These are phyloP conservation scores for Fusarium nurragi DNA, from an alignment of 2,329 filamentous ascomycete genomes.

Conservation along the genomic window DNA sequence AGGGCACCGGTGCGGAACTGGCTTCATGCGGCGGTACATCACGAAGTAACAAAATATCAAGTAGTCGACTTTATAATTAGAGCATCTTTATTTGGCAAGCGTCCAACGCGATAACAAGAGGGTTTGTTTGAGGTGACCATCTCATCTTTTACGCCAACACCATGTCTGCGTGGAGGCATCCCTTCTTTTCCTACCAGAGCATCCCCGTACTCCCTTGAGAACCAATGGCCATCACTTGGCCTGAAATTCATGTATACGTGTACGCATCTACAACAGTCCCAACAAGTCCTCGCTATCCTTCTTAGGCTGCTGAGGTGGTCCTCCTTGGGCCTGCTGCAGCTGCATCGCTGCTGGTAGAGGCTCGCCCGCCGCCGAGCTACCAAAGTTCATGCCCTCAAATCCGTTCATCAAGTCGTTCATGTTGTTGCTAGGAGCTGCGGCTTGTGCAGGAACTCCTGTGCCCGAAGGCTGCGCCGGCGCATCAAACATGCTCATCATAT, in stretches of 20 bases:
- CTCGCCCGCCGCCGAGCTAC: slow-evolving; percentile 63
- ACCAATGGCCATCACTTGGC: slow-evolving; percentile 19
- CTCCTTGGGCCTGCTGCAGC: slow-evolving; percentile 53
- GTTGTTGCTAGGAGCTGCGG: slow-evolving; percentile 59
- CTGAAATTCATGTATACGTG: slow-evolving; percentile 13
- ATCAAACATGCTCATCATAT: slow-evolving; percentile 77
- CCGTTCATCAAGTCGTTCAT: slow-evolving; percentile 92
- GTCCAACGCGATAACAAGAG: slow-evolving; percentile 31
- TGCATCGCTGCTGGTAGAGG: slow-evolving; percentile 73
- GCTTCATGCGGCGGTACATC: slow-evolving; percentile 26
- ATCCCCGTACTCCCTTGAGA: slow-evolving; percentile 32
- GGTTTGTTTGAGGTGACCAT: slow-evolving; percentile 29
- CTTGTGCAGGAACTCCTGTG: slow-evolving; percentile 49
- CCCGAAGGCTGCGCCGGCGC: slow-evolving; percentile 68
- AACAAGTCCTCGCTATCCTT: slow-evolving; percentile 70
- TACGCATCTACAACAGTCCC: slow-evolving; percentile 51
- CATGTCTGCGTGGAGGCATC: slow-evolving; percentile 29
- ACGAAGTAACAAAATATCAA: slow-evolving; percentile 14
- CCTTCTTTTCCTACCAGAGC: slow-evolving; percentile 29
- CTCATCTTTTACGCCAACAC: slow-evolving; percentile 36
- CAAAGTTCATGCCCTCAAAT: slow-evolving; percentile 83
- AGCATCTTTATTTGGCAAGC: slow-evolving; percentile 37
- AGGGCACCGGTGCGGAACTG: slow-evolving; percentile 25
- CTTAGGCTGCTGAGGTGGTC: slow-evolving; percentile 56
- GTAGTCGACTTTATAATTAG: slow-evolving; percentile 34